A percentile compares a stretch with the other conserved stretches of the same genome.
phyloP scores from a whole-genome alignment of 148 eudicot species.

The Amaranthus cruentus region DNA sequence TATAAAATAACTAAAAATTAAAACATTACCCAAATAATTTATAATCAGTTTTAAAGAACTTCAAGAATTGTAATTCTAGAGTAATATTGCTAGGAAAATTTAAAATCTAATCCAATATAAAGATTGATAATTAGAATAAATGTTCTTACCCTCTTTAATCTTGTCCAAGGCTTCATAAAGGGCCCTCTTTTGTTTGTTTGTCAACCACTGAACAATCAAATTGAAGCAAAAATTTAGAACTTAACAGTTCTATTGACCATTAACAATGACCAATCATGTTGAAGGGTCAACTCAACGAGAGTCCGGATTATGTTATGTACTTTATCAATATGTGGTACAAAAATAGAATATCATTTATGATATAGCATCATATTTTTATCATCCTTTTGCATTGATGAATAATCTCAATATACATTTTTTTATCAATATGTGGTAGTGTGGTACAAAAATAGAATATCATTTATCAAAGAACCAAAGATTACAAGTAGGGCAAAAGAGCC shows the following conservation, averaged over 20 bases:
- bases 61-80: not conserved
- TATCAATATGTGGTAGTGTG: no score
- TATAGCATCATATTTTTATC: no score
- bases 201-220: slow-evolving; percentile 47
- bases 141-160: slow-evolving; percentile 63
- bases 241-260: not conserved
- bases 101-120: not conserved
- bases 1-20: not conserved
- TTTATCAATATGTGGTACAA: no score
- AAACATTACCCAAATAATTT: not conserved
- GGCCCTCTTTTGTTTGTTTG: slow-evolving; percentile 60
- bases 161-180: slow-evolving; percentile 78
- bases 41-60: no score
- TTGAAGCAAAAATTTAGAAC: not conserved
- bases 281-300: no score
- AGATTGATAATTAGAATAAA: not conserved
- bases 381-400: no score
- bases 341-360: no score
- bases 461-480: no score
- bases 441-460: no score
- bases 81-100: not conserved
- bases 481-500: no score
- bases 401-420: no score
- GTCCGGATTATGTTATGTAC: no score
- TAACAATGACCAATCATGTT: not conserved